phyloP scores from a whole-genome alignment of 495 filamentous ascomycete genomes.

The Thermothielavioides terrestris region DNA sequence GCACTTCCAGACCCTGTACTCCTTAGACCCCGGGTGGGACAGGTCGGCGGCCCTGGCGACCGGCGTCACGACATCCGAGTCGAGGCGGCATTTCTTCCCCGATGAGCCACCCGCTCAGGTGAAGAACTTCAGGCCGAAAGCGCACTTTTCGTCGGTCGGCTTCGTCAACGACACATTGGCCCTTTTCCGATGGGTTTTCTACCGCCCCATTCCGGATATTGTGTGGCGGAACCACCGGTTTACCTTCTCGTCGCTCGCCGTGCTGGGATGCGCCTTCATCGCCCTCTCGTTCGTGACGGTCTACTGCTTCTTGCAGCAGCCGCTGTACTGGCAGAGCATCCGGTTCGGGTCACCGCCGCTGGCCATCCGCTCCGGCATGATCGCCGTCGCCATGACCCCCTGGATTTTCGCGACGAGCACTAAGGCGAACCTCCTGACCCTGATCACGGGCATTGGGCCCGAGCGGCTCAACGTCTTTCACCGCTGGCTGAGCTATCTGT shows the following conservation, averaged over 20 bases:
- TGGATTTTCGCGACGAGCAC: slow-evolving; percentile 88
- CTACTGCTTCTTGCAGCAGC: slow-evolving; percentile 79
- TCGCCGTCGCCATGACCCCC: slow-evolving; percentile 85
- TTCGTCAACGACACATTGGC: slow-evolving; percentile 68
- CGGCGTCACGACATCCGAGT: slow-evolving; percentile 42
- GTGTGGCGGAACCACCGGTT: slow-evolving; percentile 54
- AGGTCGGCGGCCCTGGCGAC: slow-evolving; percentile 60
- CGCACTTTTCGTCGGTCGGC: slow-evolving; percentile 58
- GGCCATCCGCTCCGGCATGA: slow-evolving; percentile 86
- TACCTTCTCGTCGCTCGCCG: slow-evolving; percentile 66
- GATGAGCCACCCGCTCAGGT: slow-evolving; percentile 38
- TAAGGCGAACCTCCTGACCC: slow-evolving; percentile 78
- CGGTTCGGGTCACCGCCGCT: slow-evolving; percentile 78
- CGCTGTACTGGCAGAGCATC: slow-evolving; percentile 76
- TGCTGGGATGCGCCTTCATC: slow-evolving; percentile 54
- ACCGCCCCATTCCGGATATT: slow-evolving; percentile 66
- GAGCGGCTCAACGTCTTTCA: slow-evolving; percentile 90
- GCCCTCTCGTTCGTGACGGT: slow-evolving; percentile 63
- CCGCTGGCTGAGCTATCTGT: slow-evolving; percentile 85
- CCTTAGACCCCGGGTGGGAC: slow-evolving; percentile 51
- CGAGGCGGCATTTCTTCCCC: slow-evolving; percentile 63
- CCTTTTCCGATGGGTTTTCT: slow-evolving; percentile 75
- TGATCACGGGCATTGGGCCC: slow-evolving; percentile 85
- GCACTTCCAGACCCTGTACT: slow-evolving; percentile 46
- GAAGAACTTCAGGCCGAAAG: slow-evolving; percentile 50